These are phyloP conservation scores for Botrytis tulipae DNA, from an alignment of 2,329 filamentous ascomycete genomes.

Conservation along the genomic window DNA sequence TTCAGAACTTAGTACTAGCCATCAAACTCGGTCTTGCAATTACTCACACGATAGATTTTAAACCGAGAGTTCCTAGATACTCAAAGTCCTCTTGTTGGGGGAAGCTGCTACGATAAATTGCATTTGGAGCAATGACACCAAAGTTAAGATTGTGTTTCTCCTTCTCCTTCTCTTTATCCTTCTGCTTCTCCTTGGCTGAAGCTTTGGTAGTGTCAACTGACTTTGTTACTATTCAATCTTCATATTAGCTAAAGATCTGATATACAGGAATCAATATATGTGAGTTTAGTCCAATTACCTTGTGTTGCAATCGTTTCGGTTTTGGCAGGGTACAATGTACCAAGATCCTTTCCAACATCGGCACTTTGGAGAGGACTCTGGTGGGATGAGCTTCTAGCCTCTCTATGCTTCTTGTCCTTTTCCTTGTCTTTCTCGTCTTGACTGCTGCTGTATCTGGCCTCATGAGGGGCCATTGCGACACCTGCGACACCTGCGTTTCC, in stretches of 20 bases:
- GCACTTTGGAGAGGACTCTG: constrained; percentile 17
- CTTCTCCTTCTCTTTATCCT: background rate
- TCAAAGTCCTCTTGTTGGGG: constrained; percentile 68
- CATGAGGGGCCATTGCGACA: background rate
- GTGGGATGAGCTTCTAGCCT: constrained; percentile 18
- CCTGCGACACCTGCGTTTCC: constrained; percentile 5
- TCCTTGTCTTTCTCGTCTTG: constrained; percentile 24
- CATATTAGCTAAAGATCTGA: constrained; percentile 18
- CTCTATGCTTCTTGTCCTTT: constrained; percentile 17
- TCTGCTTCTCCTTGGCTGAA: constrained; percentile 21
- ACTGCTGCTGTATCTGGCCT: constrained; percentile 15
- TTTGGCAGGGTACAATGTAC: constrained; percentile 24
- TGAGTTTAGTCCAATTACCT: constrained; percentile 23
- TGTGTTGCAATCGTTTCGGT: constrained; percentile 26
- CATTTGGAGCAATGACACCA: constrained; percentile 66
- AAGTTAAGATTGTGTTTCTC: constrained; percentile 64
- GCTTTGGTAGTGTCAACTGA: constrained; percentile 23
- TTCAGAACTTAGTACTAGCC: constrained; percentile 36
- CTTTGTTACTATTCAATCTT: constrained; percentile 23
- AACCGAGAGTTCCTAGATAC: constrained; percentile 63
- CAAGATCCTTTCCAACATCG: constrained; percentile 26
- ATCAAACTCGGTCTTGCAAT: background rate
- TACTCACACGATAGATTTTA: constrained; percentile 78
- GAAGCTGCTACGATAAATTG: constrained; percentile 77
- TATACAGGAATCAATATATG: background rate